Evolutionary conservation across 768 basidiomycete species (phyloP).

Genomic region (Boletus speciosus): DNA sequence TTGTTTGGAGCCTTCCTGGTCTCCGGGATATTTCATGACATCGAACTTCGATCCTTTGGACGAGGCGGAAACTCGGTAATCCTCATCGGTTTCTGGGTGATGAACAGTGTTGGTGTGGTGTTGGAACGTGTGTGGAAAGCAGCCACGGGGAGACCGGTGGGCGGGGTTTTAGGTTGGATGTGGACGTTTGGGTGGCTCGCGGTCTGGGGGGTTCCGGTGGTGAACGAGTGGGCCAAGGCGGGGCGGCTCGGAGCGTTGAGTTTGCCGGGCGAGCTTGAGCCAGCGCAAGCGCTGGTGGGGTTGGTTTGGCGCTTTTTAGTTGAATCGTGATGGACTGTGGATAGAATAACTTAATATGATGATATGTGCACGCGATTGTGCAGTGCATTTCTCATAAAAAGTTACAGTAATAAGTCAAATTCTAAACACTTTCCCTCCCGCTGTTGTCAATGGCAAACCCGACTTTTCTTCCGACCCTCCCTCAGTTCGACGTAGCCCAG

Average conservation of each 20-base stretch:
- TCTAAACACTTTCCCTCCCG: neutral
- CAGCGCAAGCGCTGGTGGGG: constrained; percentile 26
- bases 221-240: constrained; percentile 36
- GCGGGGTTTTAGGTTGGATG: constrained; percentile 44
- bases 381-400: neutral
- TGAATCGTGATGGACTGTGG: neutral
- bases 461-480: constrained; percentile 50
- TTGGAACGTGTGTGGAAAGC: constrained; percentile 47
- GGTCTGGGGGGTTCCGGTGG: constrained; percentile 45
- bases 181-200: constrained; percentile 54
- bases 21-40: constrained; percentile 56
- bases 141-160: constrained; percentile 40
- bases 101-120: constrained; percentile 49
- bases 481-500: constrained; percentile 51
- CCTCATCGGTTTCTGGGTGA: constrained; percentile 50
- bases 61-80: constrained; percentile 39
- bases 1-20: constrained; percentile 55
- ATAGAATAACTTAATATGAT: neutral
- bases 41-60: constrained; percentile 55
- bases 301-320: neutral
- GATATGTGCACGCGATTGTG: no score
- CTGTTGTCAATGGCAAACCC: constrained; percentile 20
- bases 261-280: constrained; percentile 9
- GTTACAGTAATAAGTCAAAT: neutral
- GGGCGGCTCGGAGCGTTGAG: constrained; percentile 12